These are phyloP conservation scores for Hirschfeldia incana DNA, from an alignment of 345 rosid species.

Conservation along the genomic window DNA sequence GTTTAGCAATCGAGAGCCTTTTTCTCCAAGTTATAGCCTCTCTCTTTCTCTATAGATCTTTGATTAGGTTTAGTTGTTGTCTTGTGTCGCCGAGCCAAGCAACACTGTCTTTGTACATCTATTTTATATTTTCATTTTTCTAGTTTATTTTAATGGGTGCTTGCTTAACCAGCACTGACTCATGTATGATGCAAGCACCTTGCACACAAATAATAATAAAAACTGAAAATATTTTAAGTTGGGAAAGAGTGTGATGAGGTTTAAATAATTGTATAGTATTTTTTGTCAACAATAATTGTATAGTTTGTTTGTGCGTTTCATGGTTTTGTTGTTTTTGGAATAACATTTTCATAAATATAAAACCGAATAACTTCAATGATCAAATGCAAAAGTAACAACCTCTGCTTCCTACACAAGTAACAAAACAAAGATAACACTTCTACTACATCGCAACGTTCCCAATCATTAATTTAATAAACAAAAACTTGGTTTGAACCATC, in stretches of 20 bases:
- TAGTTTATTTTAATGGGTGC: slow-evolving; percentile 40
- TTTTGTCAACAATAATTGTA: background rate
- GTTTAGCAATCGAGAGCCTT: slow-evolving; percentile 40
- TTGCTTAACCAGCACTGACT: slow-evolving; percentile 79
- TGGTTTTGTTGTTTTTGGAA: slow-evolving; percentile 1
- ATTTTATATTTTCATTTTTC: background rate
- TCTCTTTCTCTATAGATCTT: slow-evolving; percentile 23
- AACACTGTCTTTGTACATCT: slow-evolving; percentile 34
- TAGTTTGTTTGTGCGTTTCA: background rate
- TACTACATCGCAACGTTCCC: slow-evolving; percentile 14
- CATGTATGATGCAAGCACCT: slow-evolving; percentile 72
- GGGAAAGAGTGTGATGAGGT: background rate
- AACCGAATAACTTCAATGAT: background rate
- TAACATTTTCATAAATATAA: background rate
- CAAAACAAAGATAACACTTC: background rate
- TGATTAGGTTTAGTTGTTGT: slow-evolving; percentile 55
- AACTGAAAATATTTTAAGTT: slow-evolving; percentile 3
- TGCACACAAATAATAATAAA: background rate
- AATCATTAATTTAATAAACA: slow-evolving; percentile 20
- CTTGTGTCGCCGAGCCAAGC: slow-evolving; percentile 52
- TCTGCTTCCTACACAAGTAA: background rate
- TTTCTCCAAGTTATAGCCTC: slow-evolving; percentile 34
- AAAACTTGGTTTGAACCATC: slow-evolving; percentile 27
- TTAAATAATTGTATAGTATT: background rate
- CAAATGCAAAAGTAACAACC: background rate